Evolutionary conservation across 768 basidiomycete species (phyloP).

Genomic region (Sarcomyxa edulis): DNA sequence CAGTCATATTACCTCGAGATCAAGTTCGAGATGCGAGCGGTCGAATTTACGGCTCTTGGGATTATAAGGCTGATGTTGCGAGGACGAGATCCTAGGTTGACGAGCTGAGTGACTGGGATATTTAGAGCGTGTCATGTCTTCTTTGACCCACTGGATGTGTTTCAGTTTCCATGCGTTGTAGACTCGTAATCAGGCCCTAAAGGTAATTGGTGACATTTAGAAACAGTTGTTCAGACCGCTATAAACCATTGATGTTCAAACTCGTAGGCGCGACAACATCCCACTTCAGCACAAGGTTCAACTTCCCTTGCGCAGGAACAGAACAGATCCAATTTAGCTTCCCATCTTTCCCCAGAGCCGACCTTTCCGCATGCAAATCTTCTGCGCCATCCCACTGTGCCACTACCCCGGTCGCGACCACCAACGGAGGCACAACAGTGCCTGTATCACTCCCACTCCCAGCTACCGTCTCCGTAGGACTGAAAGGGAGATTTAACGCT

Average conservation of each 20-base stretch:
- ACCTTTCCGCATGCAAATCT: constrained; percentile 16
- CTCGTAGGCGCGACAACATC: constrained; percentile 5
- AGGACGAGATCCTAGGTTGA: too few relatives aligned
- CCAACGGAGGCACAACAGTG: constrained; percentile 15
- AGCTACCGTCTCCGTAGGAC: background rate
- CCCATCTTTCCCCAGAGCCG: constrained; percentile 22
- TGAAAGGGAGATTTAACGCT: constrained; percentile 15
- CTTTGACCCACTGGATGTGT: too few relatives aligned
- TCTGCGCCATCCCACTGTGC: constrained; percentile 36
- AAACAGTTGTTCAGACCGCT: too few relatives aligned
- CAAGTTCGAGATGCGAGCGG: too few relatives aligned
- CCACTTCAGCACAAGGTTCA: constrained; percentile 17
- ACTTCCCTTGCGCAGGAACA: constrained; percentile 22
- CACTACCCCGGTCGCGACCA: constrained; percentile 20
- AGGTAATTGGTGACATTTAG: too few relatives aligned
- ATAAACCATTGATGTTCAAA: constrained; percentile 6
- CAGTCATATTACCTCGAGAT: too few relatives aligned
- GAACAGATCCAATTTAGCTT: constrained; percentile 27
- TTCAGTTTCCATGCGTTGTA: too few relatives aligned
- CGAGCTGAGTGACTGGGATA: too few relatives aligned
- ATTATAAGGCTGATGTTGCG: too few relatives aligned
- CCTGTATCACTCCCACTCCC: constrained; percentile 4
- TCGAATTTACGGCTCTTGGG: too few relatives aligned
- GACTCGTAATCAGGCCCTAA: too few relatives aligned
- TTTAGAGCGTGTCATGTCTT: too few relatives aligned